Conservation (phyloP, 768 basidiomycete genomes). For the Mycena crocata region DNA sequence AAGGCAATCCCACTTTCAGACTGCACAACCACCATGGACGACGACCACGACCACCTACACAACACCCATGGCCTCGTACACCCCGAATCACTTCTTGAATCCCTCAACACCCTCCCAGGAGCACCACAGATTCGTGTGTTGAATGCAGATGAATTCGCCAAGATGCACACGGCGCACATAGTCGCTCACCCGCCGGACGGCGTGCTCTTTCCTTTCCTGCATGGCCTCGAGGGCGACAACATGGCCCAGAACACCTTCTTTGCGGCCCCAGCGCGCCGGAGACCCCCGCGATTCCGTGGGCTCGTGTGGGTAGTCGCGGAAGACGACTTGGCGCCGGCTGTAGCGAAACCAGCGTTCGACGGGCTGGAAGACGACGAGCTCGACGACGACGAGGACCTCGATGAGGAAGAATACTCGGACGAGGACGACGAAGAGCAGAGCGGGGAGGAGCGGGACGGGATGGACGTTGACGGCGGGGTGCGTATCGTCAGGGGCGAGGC, state of each 20-base stretch:
- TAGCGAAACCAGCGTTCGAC: constrained; percentile 13
- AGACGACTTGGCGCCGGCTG: constrained; percentile 59
- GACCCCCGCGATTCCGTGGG: constrained; percentile 67
- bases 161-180: constrained; percentile 72
- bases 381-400: constrained; percentile 23
- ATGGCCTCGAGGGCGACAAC: constrained; percentile 87
- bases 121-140: constrained; percentile 39
- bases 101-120: background rate
- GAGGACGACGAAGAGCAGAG: constrained; percentile 15
- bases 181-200: constrained; percentile 81
- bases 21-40: background rate
- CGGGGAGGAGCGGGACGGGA: constrained; percentile 32
- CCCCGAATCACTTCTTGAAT: background rate
- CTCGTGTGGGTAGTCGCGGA: constrained; percentile 87
- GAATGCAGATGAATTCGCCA: constrained; percentile 61
- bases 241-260: constrained; percentile 87
- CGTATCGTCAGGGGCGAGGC: constrained; percentile 18
- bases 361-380: constrained; percentile 39
- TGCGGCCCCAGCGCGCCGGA: constrained; percentile 47
- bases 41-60: background rate
- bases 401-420: constrained; percentile 21
- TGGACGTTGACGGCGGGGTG: constrained; percentile 33
- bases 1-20: background rate
- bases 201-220: constrained; percentile 89
- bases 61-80: background rate